Evolutionary conservation across 805 yeast genomes (phyloP).

Genomic region (Kodamaea sagamina): DNA sequence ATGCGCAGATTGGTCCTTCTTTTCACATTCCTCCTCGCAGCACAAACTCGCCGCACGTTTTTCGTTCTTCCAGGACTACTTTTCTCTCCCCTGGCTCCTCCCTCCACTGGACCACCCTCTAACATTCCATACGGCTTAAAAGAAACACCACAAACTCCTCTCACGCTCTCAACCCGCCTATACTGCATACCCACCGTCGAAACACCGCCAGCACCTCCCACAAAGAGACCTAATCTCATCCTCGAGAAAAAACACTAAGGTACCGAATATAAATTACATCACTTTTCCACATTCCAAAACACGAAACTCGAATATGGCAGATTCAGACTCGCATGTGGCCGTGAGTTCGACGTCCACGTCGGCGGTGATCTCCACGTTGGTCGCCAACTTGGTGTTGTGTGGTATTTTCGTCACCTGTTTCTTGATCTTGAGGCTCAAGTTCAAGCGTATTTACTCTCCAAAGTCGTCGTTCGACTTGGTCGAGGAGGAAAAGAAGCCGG

Average conservation of each 20-base stretch:
- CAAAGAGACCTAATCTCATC: not conserved
- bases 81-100: too few species aligned
- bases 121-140: conserved; percentile 7
- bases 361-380: conserved; percentile 70
- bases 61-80: not conserved
- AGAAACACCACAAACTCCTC: conserved; percentile 3
- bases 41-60: too few species aligned
- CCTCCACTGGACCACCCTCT: not conserved
- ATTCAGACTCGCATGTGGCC: conserved; percentile 14
- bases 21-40: too few species aligned
- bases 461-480: conserved; percentile 65
- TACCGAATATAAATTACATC: not conserved
- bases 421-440: conserved; percentile 62
- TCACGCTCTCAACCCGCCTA: conserved; percentile 1
- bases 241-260: not conserved
- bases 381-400: conserved; percentile 67
- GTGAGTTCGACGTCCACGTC: conserved; percentile 59
- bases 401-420: conserved; percentile 62
- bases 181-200: conserved; percentile 1
- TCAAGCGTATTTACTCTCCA: conserved; percentile 81
- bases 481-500: conserved; percentile 64
- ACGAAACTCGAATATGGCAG: conserved; percentile 4
- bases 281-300: not conserved
- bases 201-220: not conserved
- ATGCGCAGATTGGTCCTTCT: too few species aligned